Percentiles rank a stretch among this genome's conserved stretches.
Evolutionary conservation across 73 alveolate genomes (phyloP).

Genomic region (Tetrahymena malaccensis): DNA sequence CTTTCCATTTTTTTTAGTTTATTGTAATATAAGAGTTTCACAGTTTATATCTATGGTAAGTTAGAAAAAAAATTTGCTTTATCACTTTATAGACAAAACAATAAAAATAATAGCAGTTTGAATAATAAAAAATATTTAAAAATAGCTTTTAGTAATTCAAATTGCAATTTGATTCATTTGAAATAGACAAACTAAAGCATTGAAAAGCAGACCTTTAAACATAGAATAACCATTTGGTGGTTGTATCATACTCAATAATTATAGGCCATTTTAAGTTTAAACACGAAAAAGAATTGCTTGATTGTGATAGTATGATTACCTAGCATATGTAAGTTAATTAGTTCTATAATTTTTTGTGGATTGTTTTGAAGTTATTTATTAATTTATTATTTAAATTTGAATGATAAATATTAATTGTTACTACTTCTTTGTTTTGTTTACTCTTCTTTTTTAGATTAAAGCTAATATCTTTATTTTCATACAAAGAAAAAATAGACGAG

Average conservation of each 20-base stretch:
- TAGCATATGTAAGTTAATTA: neutral
- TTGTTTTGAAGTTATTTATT: neutral
- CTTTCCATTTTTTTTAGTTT: neutral
- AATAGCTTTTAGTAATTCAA: neutral
- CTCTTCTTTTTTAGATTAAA: neutral
- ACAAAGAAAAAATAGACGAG: neutral
- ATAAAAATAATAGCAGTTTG: neutral
- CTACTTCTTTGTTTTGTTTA: neutral
- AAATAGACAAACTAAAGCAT: neutral
- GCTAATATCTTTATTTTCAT: neutral
- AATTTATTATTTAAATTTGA: neutral
- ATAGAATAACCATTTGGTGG: too few relatives aligned
- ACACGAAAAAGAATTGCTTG: neutral
- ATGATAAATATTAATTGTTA: neutral
- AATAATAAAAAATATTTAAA: too few relatives aligned
- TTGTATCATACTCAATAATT: too few relatives aligned
- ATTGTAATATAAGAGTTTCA: neutral
- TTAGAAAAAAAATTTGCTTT: neutral
- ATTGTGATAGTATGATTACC: neutral
- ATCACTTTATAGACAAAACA: neutral
- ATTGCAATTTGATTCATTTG: neutral
- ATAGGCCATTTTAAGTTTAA: too few relatives aligned
- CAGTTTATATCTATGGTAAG: neutral
- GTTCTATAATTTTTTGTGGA: neutral
- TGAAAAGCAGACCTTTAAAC: neutral